phyloP scores from a whole-genome alignment of 2,329 filamentous ascomycete species.

The Phaeosphaeriaceae sp. region DNA sequence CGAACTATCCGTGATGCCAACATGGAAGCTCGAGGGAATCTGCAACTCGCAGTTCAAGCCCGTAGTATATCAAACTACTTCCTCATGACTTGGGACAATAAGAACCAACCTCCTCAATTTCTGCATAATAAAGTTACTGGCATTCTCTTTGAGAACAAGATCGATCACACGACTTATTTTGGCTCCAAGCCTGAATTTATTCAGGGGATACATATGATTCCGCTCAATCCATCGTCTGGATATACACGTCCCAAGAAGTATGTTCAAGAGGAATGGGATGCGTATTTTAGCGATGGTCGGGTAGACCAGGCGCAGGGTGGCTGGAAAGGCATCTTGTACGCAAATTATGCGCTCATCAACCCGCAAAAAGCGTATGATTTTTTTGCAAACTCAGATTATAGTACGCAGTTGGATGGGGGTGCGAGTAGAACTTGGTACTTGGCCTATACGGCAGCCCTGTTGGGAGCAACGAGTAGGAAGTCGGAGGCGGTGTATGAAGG shows the following conservation, averaged over 20 bases:
- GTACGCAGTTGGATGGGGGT: constrained; percentile 79
- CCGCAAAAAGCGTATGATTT: constrained; percentile 74
- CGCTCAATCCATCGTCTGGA: constrained; percentile 72
- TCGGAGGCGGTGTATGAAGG: background rate
- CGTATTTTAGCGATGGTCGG: constrained; percentile 75
- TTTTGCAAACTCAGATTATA: constrained; percentile 72
- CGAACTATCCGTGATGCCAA: constrained; percentile 73
- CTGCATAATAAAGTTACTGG: constrained; percentile 78
- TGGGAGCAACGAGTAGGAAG: constrained; percentile 10
- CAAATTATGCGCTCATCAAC: constrained; percentile 80
- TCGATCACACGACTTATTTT: constrained; percentile 91
- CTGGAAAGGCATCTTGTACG: constrained; percentile 86
- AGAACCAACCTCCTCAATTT: constrained; percentile 75
- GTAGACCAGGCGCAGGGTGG: constrained; percentile 71
- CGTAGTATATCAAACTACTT: constrained; percentile 83
- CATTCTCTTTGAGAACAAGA: constrained; percentile 92
- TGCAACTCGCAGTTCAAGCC: constrained; percentile 81
- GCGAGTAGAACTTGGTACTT: constrained; percentile 59
- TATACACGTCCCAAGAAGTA: constrained; percentile 74
- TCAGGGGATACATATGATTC: constrained; percentile 82
- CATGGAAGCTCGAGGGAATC: constrained; percentile 79
- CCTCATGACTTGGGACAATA: constrained; percentile 75
- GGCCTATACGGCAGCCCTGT: constrained; percentile 43
- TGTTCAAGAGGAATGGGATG: constrained; percentile 71
- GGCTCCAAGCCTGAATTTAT: constrained; percentile 72